Evolutionary conservation across 768 basidiomycete genomes (phyloP).

Genomic region (Ephemerocybe angulata): DNA sequence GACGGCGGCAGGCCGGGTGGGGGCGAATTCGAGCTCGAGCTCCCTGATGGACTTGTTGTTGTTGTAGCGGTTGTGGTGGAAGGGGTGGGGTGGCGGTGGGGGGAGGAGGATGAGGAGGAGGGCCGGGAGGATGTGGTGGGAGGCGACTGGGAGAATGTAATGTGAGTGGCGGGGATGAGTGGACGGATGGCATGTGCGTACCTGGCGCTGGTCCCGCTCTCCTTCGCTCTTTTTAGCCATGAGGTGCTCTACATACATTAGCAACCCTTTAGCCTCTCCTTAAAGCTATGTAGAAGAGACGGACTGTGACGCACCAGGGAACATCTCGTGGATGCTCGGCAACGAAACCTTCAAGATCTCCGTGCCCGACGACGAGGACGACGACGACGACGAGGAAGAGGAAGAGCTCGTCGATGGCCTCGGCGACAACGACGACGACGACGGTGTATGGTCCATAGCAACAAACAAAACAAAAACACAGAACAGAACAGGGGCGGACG

Average conservation of each 20-base stretch:
- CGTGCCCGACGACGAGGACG: constrained; percentile 4
- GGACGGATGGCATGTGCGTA: not conserved
- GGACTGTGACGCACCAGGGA: constrained; percentile 38
- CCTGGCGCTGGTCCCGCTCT: too few relatives aligned
- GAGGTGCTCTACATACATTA: constrained; percentile 16
- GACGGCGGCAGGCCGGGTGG: not conserved
- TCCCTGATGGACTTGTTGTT: too few relatives aligned
- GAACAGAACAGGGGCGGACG: too few relatives aligned
- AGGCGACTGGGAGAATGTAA: not conserved
- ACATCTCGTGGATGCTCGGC: constrained; percentile 54
- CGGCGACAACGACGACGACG: not conserved
- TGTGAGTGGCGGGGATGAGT: not conserved
- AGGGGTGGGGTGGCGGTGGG: not conserved
- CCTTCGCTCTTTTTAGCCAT: constrained; percentile 6
- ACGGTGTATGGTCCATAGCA: too few relatives aligned
- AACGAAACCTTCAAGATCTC: constrained; percentile 24
- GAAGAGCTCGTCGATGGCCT: not conserved
- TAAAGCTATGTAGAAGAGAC: not conserved
- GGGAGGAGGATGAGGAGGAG: not conserved
- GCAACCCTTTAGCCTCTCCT: not conserved
- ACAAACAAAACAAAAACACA: too few relatives aligned
- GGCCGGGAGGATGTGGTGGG: not conserved
- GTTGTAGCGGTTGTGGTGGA: too few relatives aligned
- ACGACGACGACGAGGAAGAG: not conserved
- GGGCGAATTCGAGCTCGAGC: not conserved